Evolutionary conservation across 225 moss, liverwort and hornwort species (phyloP).

Genomic region (Pseudoscleropodium purum): DNA sequence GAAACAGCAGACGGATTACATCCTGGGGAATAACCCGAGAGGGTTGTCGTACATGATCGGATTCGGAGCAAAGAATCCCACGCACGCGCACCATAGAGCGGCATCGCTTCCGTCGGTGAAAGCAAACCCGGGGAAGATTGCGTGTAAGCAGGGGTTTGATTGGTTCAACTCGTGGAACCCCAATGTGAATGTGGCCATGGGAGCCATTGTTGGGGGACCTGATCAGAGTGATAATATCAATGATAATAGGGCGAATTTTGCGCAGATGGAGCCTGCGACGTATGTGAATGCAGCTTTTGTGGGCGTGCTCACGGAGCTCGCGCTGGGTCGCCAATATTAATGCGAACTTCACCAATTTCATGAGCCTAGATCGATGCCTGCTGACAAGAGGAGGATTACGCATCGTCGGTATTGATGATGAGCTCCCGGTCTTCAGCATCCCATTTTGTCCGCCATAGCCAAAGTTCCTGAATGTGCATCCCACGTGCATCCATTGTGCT

Average conservation of each 20-base stretch:
- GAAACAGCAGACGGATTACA: slow-evolving; percentile 38
- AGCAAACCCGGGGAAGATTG: neutral
- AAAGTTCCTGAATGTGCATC: neutral
- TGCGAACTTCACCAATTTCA: too few species aligned
- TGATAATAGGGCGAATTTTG: neutral
- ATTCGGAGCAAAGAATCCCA: neutral
- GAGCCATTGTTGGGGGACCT: slow-evolving; percentile 7
- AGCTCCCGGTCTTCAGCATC: neutral
- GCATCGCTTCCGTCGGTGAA: neutral
- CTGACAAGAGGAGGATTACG: neutral
- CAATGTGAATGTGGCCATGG: neutral
- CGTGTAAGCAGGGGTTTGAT: slow-evolving; percentile 1
- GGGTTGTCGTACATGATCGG: slow-evolving; percentile 61
- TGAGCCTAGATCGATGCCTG: neutral
- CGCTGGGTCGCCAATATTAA: neutral
- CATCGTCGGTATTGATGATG: neutral
- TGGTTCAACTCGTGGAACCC: slow-evolving; percentile 4
- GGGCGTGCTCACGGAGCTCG: slow-evolving; percentile 4
- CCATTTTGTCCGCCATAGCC: neutral
- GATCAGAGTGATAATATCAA: slow-evolving; percentile 13
- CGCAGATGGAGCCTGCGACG: slow-evolving; percentile 18
- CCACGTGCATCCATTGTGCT: neutral
- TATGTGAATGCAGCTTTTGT: slow-evolving; percentile 11
- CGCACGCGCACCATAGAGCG: slow-evolving; percentile 50
- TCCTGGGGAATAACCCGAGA: slow-evolving; percentile 51